Evolutionary conservation across 2,329 filamentous ascomycete genomes (phyloP), one percentile per base, ranked within the genome.

Genomic region (Epichloe glyceriae): DNA sequence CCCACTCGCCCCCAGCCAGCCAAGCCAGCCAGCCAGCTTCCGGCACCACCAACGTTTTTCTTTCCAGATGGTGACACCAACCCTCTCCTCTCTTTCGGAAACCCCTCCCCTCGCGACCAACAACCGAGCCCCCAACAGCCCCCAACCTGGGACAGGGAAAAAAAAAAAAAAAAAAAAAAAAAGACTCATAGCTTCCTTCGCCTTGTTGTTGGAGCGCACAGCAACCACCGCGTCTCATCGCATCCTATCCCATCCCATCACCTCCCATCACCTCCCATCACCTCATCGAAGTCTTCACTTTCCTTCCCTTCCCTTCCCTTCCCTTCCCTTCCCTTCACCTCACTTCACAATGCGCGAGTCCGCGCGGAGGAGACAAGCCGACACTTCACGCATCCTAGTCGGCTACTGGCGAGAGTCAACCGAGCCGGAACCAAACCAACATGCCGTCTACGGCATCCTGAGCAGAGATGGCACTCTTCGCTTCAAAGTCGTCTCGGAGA

Each of bases 391-490:
- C 20, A 47, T 47, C 8, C 35, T 47, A 15, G 46, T 47, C 22
- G 46, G 46, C 46, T 47, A 47, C 37, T 47, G 46, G 46, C 46
- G 46, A 30, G 46, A 47, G 46, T 47, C 46, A 15, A 47, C 35
- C 10, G 46, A 47, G 37, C 46, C 46, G 15, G 46, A 47, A 26
- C 46, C 46, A 7, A 39, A 47, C 46, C 46, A 47, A 40, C 46
- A 47, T 33, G 46, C 46, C 46, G 46, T 47, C 46, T 47, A 47
- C 10, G 46, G 46, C 37, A 47, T 47, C 14, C 46, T 47, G 20
- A 47, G 46, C 46, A 15, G 46, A 26, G 46, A 47, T 12, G 46
- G 46, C 37, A 47, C 46, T 3, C 35, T 47, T 20, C 46, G 46
- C 35, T 47, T 47, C 46, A 47, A 47, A 14, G 46, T 47, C 35